Evolutionary conservation across 768 basidiomycete genomes (phyloP).

Genomic region (Leucosporidium yakuticum): DNA sequence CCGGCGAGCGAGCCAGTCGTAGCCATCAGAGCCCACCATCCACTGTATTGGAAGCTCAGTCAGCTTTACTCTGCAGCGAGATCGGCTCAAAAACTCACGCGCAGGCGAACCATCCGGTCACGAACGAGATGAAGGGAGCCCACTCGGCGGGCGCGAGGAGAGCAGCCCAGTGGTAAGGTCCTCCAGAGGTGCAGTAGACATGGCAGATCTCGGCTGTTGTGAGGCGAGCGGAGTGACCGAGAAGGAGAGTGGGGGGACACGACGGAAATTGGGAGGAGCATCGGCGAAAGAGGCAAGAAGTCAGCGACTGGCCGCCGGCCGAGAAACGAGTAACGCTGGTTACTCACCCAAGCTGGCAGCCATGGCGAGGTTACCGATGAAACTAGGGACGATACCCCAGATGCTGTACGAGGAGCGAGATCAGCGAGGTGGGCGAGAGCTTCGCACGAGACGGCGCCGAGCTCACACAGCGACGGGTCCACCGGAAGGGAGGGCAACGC

Average conservation of each 20-base stretch:
- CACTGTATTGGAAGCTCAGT: not conserved
- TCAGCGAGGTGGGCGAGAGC: not conserved
- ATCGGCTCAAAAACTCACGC: too few species aligned
- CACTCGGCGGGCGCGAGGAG: slow-evolving; percentile 21
- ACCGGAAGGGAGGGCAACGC: slow-evolving; percentile 25
- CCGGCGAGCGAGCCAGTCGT: slow-evolving; percentile 21
- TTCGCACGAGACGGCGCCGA: not conserved
- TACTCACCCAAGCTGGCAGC: slow-evolving; percentile 5
- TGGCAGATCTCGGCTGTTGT: slow-evolving; percentile 16
- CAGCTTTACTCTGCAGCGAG: too few species aligned
- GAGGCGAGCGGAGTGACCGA: not conserved
- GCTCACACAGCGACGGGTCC: slow-evolving; percentile 25
- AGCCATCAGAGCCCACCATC: slow-evolving; percentile 29
- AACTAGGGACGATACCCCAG: not conserved
- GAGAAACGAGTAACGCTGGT: too few species aligned
- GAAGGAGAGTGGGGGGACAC: not conserved
- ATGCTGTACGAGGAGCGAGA: not conserved
- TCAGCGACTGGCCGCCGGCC: too few species aligned
- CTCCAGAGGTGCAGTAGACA: slow-evolving; percentile 21
- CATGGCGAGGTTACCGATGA: slow-evolving; percentile 7
- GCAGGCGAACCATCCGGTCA: slow-evolving; percentile 27
- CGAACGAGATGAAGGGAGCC: not conserved
- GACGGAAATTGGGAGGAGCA: not conserved
- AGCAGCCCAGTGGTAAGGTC: slow-evolving; percentile 20
- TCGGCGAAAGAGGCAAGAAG: not conserved